These are phyloP conservation scores for Zasmidium angulare DNA, from an alignment of 2,329 filamentous ascomycete species.

Conservation along the genomic window DNA sequence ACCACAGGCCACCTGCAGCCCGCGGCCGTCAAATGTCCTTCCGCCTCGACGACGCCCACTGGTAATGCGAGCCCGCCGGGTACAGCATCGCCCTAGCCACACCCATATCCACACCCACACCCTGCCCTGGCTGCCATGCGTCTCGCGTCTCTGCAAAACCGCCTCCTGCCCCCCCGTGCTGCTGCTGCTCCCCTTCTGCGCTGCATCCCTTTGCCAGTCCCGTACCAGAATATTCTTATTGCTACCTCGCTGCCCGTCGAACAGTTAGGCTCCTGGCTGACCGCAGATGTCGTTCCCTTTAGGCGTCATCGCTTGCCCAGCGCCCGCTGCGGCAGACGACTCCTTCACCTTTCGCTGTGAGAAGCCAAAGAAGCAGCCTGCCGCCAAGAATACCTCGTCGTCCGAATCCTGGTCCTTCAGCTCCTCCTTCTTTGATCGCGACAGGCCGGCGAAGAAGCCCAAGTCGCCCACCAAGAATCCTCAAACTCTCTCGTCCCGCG, in stretches of 20 bases:
- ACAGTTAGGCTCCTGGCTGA: slow-evolving; percentile 25
- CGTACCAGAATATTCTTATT: slow-evolving; percentile 20
- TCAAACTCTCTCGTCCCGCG: slow-evolving; percentile 15
- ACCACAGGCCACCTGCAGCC: slow-evolving; percentile 23
- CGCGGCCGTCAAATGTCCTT: slow-evolving; percentile 21
- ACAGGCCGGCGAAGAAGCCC: slow-evolving; percentile 11
- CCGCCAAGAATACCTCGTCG: slow-evolving; percentile 11
- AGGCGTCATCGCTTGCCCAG: slow-evolving; percentile 25
- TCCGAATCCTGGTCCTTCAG: slow-evolving; percentile 11
- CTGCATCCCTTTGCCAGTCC: slow-evolving; percentile 5
- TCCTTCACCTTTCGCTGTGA: slow-evolving; percentile 5
- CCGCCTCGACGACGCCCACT: slow-evolving; percentile 8
- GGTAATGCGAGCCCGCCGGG: slow-evolving; percentile 12
- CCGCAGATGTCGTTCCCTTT: slow-evolving; percentile 27
- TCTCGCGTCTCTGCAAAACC: not conserved
- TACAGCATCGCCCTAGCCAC: slow-evolving; percentile 6
- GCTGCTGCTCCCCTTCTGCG: slow-evolving; percentile 2
- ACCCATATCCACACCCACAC: not conserved
- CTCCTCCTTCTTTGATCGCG: slow-evolving; percentile 18
- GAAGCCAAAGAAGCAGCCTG: slow-evolving; percentile 13
- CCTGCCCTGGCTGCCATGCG: not conserved
- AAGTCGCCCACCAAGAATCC: slow-evolving; percentile 16
- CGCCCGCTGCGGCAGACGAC: slow-evolving; percentile 18
- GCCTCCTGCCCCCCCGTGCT: not conserved
- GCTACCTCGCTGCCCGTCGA: slow-evolving; percentile 14